These are phyloP conservation scores for Hemisphaericaspora nanyangensis DNA, from an alignment of 805 yeast genomes.

Conservation along the genomic window DNA sequence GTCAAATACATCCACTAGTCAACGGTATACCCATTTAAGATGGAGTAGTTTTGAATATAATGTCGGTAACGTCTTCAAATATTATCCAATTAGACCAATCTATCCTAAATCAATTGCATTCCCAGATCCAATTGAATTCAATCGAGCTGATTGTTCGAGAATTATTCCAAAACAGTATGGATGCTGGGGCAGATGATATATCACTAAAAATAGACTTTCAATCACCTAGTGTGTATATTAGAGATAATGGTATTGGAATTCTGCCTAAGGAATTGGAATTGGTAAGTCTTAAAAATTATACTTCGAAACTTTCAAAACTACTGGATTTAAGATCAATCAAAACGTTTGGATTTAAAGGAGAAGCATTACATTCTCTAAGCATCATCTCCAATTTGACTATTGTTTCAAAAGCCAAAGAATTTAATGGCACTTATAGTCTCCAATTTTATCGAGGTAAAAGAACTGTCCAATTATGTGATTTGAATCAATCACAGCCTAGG, in stretches of 20 bases:
- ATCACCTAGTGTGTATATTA: conserved; percentile 35
- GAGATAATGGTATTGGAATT: conserved; percentile 76
- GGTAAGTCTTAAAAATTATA: conserved; percentile 47
- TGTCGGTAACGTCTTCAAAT: too few species aligned
- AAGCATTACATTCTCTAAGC: conserved; percentile 57
- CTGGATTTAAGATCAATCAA: conserved; percentile 32
- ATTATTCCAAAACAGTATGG: conserved; percentile 52
- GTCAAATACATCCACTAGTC: too few species aligned
- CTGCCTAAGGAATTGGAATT: conserved; percentile 39
- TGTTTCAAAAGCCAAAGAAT: conserved; percentile 35
- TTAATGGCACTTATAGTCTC: conserved; percentile 2
- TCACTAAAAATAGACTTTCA: conserved; percentile 29
- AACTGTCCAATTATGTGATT: neutral
- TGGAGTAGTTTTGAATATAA: too few species aligned
- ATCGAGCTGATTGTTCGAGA: conserved; percentile 44
- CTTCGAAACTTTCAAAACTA: conserved; percentile 49
- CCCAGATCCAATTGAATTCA: conserved; percentile 34
- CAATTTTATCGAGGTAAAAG: neutral
- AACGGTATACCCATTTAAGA: too few species aligned
- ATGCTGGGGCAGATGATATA: conserved; percentile 45
- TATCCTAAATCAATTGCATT: conserved; percentile 12
- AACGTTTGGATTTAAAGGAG: conserved; percentile 72
- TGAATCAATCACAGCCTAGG: neutral
- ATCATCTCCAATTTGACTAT: conserved; percentile 45
- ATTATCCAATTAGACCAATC: conserved; percentile 14